Evolutionary conservation across 768 basidiomycete species (phyloP).

Genomic region (Tubosaeta sp.): DNA sequence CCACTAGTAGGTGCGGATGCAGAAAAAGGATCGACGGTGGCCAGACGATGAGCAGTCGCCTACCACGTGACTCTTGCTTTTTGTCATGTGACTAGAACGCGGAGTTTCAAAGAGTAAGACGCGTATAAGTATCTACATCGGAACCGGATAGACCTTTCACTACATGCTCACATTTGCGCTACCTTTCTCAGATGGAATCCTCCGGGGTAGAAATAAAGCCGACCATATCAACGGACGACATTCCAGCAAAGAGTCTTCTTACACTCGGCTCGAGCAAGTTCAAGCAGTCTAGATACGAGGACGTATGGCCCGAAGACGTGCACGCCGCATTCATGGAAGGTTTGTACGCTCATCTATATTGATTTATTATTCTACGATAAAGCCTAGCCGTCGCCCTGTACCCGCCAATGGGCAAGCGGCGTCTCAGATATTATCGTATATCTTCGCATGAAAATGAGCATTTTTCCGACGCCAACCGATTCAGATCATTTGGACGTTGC

Average conservation of each 20-base stretch:
- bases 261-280: constrained; percentile 9
- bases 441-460: constrained; percentile 14
- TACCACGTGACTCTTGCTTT: constrained; percentile 28
- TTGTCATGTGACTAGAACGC: constrained; percentile 25
- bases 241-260: background rate
- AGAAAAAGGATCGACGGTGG: background rate
- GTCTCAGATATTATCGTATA: constrained; percentile 31
- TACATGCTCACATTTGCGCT: constrained; percentile 2
- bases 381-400: constrained; percentile 27
- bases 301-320: constrained; percentile 33
- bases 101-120: constrained; percentile 20
- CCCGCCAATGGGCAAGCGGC: constrained; percentile 35
- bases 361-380: constrained; percentile 8
- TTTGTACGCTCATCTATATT: constrained; percentile 6
- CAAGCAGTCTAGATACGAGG: constrained; percentile 32
- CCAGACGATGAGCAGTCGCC: too few species aligned
- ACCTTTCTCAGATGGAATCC: constrained; percentile 23
- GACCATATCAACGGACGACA: constrained; percentile 6
- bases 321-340: constrained; percentile 37
- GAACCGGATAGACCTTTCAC: constrained; percentile 3
- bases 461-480: constrained; percentile 3
- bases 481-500: constrained; percentile 36
- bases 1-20: background rate
- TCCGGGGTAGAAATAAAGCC: constrained; percentile 15
- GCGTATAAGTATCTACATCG: constrained; percentile 10